These are phyloP conservation scores for Dryas drummondii DNA, from an alignment of 306 rosid species.

Conservation along the genomic window DNA sequence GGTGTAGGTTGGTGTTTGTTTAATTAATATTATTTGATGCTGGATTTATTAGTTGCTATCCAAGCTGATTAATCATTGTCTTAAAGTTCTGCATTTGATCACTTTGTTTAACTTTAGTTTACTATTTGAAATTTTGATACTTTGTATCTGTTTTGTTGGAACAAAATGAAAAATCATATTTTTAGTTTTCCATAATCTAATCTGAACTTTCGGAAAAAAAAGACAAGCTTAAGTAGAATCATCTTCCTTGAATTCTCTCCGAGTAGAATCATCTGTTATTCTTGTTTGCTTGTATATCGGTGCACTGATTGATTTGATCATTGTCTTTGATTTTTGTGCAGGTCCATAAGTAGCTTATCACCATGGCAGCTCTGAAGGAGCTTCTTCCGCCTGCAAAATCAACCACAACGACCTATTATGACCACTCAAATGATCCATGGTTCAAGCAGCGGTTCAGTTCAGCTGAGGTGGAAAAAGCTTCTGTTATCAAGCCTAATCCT, in stretches of 20 bases:
- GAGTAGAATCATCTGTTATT: too few relatives aligned
- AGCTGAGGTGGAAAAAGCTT: constrained; percentile 53
- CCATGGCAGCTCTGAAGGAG: constrained; percentile 71
- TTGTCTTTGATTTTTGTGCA: too few relatives aligned
- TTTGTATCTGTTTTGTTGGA: not conserved
- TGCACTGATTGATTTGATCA: too few relatives aligned
- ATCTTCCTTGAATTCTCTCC: too few relatives aligned
- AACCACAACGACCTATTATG: constrained; percentile 57
- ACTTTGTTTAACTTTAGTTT: not conserved
- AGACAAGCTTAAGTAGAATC: too few relatives aligned
- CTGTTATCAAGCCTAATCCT: constrained; percentile 44
- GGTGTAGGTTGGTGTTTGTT: too few relatives aligned
- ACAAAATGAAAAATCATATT: not conserved
- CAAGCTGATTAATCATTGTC: too few relatives aligned
- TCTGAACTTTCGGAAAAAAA: too few relatives aligned
- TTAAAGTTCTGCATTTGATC: not conserved
- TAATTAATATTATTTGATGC: too few relatives aligned
- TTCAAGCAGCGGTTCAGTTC: constrained; percentile 74
- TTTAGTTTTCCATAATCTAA: too few relatives aligned
- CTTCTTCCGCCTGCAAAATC: constrained; percentile 69
- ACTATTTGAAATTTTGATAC: not conserved
- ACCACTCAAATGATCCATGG: constrained; percentile 88
- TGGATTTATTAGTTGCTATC: too few relatives aligned
- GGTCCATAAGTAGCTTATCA: not conserved
- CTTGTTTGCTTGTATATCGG: too few relatives aligned